phyloP scores from a whole-genome alignment of 371 early-diverging fungal genomes.

The Mucor ambiguus region DNA sequence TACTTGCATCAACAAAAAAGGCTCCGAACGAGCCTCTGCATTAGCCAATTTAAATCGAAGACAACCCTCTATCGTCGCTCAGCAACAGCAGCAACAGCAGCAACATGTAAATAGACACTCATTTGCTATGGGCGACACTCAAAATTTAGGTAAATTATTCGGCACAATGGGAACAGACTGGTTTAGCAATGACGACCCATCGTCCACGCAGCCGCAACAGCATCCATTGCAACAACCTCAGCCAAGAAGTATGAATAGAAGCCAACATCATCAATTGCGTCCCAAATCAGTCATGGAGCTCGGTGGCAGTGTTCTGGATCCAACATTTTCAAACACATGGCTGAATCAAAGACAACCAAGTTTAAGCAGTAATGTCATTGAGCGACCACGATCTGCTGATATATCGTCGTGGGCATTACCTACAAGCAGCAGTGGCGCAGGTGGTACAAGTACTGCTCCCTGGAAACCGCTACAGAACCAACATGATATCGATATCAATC shows the following conservation, averaged over 20 bases:
- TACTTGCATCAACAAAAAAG: conserved; percentile 28
- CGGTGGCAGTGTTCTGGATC: conserved; percentile 18
- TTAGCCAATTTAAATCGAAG: conserved; percentile 16
- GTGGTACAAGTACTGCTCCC: not conserved
- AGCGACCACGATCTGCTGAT: conserved; percentile 70
- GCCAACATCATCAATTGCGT: conserved; percentile 18
- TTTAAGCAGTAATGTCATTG: conserved; percentile 35
- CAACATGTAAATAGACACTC: conserved; percentile 33
- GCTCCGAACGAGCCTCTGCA: conserved; percentile 31
- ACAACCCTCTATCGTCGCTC: not conserved
- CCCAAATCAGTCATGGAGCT: conserved; percentile 57
- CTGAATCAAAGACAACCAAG: conserved; percentile 19
- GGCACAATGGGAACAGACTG: conserved; percentile 21
- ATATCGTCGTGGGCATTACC: conserved; percentile 61
- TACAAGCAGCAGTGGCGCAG: not conserved
- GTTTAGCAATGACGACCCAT: conserved; percentile 18
- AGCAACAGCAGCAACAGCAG: not conserved
- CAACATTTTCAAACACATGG: conserved; percentile 42
- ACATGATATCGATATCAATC: not conserved
- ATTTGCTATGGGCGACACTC: conserved; percentile 58
- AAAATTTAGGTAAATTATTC: conserved; percentile 49
- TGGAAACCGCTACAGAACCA: conserved; percentile 18
- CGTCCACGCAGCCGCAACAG: conserved; percentile 9
- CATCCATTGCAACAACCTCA: conserved; percentile 4
- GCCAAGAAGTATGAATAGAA: conserved; percentile 3